Conservation (phyloP, 2,329 filamentous ascomycete species). For the Penicillium sp. region DNA sequence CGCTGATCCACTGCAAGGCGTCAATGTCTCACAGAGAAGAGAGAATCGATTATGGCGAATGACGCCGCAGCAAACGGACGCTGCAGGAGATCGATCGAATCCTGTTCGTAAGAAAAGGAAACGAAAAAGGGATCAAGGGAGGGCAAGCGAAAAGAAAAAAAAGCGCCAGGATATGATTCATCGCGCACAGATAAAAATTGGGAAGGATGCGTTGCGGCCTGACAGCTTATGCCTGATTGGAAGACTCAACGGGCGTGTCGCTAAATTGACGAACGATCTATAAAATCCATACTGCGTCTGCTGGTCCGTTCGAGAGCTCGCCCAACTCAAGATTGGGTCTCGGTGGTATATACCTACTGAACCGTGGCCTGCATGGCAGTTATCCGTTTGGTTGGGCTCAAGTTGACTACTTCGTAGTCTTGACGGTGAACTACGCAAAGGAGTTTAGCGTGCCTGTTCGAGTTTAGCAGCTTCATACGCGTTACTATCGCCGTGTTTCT, state of each 20-base stretch:
- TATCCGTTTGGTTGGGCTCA: constrained; percentile 1
- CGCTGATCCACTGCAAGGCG: constrained; percentile 28
- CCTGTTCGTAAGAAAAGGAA: not conserved
- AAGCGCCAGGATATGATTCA: constrained; percentile 17
- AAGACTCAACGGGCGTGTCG: constrained; percentile 9
- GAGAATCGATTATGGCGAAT: not conserved
- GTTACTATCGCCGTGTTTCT: too few species aligned
- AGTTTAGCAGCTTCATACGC: too few species aligned
- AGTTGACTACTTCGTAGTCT: not conserved
- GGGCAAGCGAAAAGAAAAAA: constrained; percentile 7
- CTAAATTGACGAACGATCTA: not conserved
- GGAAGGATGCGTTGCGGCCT: constrained; percentile 30
- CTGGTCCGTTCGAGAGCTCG: not conserved
- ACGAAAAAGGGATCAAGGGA: constrained; percentile 2
- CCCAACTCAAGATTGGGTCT: not conserved
- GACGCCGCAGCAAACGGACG: constrained; percentile 25
- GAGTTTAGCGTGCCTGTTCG: too few species aligned
- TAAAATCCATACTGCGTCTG: not conserved
- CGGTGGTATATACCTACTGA: not conserved
- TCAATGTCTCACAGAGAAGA: constrained; percentile 21
- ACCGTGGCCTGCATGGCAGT: not conserved
- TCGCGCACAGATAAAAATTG: constrained; percentile 27
- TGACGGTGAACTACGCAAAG: too few species aligned
- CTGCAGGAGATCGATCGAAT: constrained; percentile 26
- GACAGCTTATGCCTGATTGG: constrained; percentile 30